These are phyloP conservation scores for Neurospora sp. DNA, from an alignment of 495 filamentous ascomycete genomes.

Conservation along the genomic window DNA sequence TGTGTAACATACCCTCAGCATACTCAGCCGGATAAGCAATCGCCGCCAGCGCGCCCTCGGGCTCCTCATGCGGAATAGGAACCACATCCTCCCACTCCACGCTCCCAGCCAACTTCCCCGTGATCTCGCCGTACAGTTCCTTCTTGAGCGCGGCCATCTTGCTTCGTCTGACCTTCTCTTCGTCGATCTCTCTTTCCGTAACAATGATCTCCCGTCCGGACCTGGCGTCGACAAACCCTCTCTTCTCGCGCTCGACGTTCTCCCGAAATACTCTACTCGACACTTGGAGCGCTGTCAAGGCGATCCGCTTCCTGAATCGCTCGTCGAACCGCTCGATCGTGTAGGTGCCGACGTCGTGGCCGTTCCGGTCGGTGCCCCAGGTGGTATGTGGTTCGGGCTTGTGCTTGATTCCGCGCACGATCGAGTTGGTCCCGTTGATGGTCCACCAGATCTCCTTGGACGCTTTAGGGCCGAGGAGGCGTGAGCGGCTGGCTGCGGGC, in stretches of 20 bases:
- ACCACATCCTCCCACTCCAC: constrained; percentile 74
- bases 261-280: constrained; percentile 20
- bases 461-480: constrained; percentile 29
- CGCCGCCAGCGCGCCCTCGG: constrained; percentile 64
- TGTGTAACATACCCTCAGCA: constrained; percentile 55
- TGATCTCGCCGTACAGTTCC: constrained; percentile 34
- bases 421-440: constrained; percentile 35
- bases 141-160: constrained; percentile 32
- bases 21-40: constrained; percentile 86
- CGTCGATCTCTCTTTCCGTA: constrained; percentile 30
- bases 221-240: constrained; percentile 1
- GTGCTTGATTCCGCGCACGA: constrained; percentile 22
- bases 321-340: constrained; percentile 27
- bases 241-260: constrained; percentile 14
- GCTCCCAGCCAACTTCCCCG: constrained; percentile 49
- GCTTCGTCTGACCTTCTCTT: constrained; percentile 31
- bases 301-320: constrained; percentile 16
- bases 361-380: constrained; percentile 34
- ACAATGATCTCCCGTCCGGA: constrained; percentile 16
- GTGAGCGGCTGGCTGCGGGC: constrained; percentile 8
- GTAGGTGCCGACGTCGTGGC: constrained; percentile 30
- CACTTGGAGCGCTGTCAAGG: constrained; percentile 18
- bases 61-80: constrained; percentile 78
- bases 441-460: constrained; percentile 40
- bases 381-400: constrained; percentile 12